Evolutionary conservation across 345 rosid genomes (phyloP).

Genomic region (Hibiscus mutabilis): DNA sequence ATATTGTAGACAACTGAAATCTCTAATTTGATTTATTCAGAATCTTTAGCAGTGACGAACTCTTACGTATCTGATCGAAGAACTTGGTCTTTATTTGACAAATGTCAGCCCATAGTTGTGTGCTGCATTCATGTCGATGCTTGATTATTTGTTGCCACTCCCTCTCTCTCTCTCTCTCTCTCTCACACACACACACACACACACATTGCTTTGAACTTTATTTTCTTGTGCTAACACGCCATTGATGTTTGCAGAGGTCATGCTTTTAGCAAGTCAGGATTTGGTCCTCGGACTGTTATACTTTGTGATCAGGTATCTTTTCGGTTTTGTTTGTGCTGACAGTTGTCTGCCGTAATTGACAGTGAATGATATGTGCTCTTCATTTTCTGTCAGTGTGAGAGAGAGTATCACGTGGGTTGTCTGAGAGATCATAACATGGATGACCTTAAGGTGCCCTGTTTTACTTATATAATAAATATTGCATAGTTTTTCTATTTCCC

Average conservation of each 20-base stretch:
- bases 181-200: too few species aligned
- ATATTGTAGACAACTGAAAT: background rate
- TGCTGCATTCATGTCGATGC: background rate
- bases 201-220: background rate
- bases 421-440: conserved; percentile 66
- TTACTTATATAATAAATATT: background rate
- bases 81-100: background rate
- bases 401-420: conserved; percentile 93
- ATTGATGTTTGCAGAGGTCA: conserved; percentile 48
- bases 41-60: background rate
- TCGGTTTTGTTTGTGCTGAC: conserved; percentile 2
- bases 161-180: background rate
- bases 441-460: conserved; percentile 62
- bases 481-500: conserved; percentile 1
- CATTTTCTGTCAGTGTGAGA: conserved; percentile 59
- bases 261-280: conserved; percentile 55
- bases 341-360: background rate
- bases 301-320: conserved; percentile 81
- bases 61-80: background rate
- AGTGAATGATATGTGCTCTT: conserved; percentile 9
- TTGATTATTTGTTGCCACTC: background rate
- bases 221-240: conserved; percentile 3
- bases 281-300: conserved; percentile 81
- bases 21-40: background rate
- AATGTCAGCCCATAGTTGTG: background rate